Base-by-base conservation (phyloP, 352 stramenopile species). In the Phytophthora agathidicida region DNA sequence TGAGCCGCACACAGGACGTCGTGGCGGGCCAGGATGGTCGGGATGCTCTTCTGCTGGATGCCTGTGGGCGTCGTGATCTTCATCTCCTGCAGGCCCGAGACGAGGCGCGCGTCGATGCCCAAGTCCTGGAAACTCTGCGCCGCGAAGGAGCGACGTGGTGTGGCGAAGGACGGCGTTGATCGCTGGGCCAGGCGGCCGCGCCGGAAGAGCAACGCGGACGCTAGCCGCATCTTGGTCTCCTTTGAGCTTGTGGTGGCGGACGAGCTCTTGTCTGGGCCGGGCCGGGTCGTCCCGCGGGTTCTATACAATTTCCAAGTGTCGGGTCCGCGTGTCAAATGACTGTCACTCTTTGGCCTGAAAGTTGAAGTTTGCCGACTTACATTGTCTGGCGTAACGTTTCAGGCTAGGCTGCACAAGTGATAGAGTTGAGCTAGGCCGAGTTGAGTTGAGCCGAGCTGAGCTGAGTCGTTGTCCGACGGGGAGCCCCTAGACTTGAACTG, bases 1-100 rank as follows among this genome's bases (percentile, higher is more conserved):
- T 88, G 78, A 9, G 79, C 80, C 10, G 79, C 65, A 49, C 78
- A 88, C n/a, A 90, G 47, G n/a, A 87, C 65, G 32, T 87, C 68
- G 31, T 84, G 67, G 8, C 66, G 44, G n/a, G 56, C 60, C 8
- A 90, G 51, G 10, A 88, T 75, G 28, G 69, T 59, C 7, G 67
- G 44, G 31, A 88, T 80, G 33, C 65, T 82, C 54, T 87, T 82
- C 32, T 64, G 26, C 31, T 90, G 80, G 57, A 90, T 90, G 45
- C 35, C 58, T 2, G 76, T 90, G 19, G 78, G 78, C 3, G 38
- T 47, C 3, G 60, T 43, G 41, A 90, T 73, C 8, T 70, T 65
- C 67, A 81, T 88, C 55, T 86, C 76, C 7, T 61, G 16, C 23
- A 90, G 55, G 8, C 63, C 80, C 13, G 73, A 48, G 2, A 73